Conservation (phyloP, 192 early-diverging fungal genomes). For the Mycoemilia scoparia region DNA sequence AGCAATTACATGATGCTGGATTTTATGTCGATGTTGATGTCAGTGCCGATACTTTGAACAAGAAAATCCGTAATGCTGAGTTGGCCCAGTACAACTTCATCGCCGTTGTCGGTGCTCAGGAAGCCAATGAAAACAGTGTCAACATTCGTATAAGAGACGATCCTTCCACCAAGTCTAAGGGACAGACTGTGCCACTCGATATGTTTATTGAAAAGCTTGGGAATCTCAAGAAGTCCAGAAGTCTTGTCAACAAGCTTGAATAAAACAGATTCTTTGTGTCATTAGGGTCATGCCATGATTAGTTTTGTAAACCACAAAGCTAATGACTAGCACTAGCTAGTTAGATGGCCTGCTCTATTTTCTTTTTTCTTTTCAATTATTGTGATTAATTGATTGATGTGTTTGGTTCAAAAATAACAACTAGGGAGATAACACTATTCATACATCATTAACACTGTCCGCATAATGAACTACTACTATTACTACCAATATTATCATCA, state of each 20-base stretch:
- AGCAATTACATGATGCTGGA: constrained; percentile 50
- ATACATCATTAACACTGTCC: too few species aligned
- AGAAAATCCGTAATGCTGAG: constrained; percentile 96
- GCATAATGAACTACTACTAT: too few species aligned
- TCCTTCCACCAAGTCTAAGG: constrained; percentile 60
- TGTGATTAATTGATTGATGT: too few species aligned
- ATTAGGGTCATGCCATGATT: too few species aligned
- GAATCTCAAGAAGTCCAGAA: constrained; percentile 44
- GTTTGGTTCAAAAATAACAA: too few species aligned
- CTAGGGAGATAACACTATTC: too few species aligned
- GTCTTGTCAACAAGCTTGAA: constrained; percentile 38
- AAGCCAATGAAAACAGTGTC: constrained; percentile 54
- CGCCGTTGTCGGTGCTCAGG: constrained; percentile 82
- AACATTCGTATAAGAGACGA: constrained; percentile 86
- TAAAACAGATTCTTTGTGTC: too few species aligned
- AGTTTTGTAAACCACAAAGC: too few species aligned
- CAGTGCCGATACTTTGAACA: constrained; percentile 74
- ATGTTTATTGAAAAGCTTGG: constrained; percentile 50
- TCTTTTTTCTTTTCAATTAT: too few species aligned
- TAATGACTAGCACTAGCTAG: too few species aligned
- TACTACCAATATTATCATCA: too few species aligned
- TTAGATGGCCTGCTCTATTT: too few species aligned
- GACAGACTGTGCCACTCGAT: constrained; percentile 54
- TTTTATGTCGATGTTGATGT: constrained; percentile 76
- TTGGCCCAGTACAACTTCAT: constrained; percentile 91